These are phyloP conservation scores for Przewalskia tangutica DNA, from an alignment of 257 asterid species.

Conservation along the genomic window DNA sequence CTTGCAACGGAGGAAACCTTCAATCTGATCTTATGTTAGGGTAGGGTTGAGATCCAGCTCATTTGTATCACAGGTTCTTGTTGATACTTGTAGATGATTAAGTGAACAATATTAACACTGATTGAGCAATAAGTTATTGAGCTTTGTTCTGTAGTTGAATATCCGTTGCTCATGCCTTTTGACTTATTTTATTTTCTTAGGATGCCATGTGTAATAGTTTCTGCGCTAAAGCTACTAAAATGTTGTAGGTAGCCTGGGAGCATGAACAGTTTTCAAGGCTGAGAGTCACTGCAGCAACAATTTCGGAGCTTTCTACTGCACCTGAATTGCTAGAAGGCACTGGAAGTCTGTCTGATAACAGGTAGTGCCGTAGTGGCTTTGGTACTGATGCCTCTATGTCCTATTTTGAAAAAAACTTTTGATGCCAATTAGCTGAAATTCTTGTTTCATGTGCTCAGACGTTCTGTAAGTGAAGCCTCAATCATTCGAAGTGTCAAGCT, in stretches of 20 bases:
- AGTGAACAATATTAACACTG: not conserved
- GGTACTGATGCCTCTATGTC: not conserved
- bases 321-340: conserved; percentile 75
- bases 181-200: not conserved
- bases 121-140: not conserved
- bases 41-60: not conserved
- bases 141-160: not conserved
- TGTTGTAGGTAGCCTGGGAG: conserved; percentile 94
- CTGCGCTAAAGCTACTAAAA: conserved; percentile 24
- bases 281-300: conserved; percentile 88
- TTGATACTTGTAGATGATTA: not conserved
- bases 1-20: not conserved
- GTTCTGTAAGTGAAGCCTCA: conserved; percentile 47
- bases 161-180: not conserved
- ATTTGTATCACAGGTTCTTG: not conserved
- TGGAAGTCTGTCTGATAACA: conserved; percentile 72
- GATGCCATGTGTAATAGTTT: not conserved
- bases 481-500: conserved; percentile 59
- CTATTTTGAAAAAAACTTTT: not conserved
- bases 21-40: not conserved
- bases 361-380: conserved; percentile 30
- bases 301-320: conserved; percentile 65
- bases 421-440: conserved; percentile 9
- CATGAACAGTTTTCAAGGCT: conserved; percentile 90
- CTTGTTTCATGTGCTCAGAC: conserved; percentile 33